Evolutionary conservation across 306 rosid species (phyloP).

Genomic region (Albizia julibrissin): DNA sequence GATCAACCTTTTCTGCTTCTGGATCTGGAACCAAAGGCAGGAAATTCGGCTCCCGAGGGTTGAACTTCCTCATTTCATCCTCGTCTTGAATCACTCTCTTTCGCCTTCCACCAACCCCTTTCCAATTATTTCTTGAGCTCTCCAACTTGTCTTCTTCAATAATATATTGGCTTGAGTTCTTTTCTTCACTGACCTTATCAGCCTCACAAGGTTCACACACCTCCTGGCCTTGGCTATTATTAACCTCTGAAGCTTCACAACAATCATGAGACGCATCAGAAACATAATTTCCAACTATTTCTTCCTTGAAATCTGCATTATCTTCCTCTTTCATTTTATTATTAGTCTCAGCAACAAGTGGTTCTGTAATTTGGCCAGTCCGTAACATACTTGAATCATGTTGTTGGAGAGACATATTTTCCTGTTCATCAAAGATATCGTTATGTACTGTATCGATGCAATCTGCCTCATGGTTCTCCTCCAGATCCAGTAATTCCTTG

Average conservation of each 20-base stretch:
- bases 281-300: background rate
- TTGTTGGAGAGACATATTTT: constrained; percentile 28
- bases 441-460: background rate
- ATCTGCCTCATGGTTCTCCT: constrained; percentile 4
- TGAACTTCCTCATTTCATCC: constrained; percentile 59
- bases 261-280: background rate
- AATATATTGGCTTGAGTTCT: background rate
- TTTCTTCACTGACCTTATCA: constrained; percentile 33
- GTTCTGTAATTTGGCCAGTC: background rate
- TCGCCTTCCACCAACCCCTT: constrained; percentile 31
- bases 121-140: constrained; percentile 40
- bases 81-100: constrained; percentile 47
- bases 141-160: background rate
- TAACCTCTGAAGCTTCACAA: background rate
- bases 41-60: constrained; percentile 79
- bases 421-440: constrained; percentile 17
- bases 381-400: constrained; percentile 1
- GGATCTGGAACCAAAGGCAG: constrained; percentile 66
- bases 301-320: background rate
- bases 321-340: background rate
- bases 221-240: constrained; percentile 1
- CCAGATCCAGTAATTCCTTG: background rate
- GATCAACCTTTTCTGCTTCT: constrained; percentile 70
- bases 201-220: constrained; percentile 9
- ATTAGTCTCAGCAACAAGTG: background rate